A percentile compares a stretch with the other conserved stretches of the same genome.
Conservation (phyloP, 129 eudicot genomes). For the Artemisia argyi region DNA sequence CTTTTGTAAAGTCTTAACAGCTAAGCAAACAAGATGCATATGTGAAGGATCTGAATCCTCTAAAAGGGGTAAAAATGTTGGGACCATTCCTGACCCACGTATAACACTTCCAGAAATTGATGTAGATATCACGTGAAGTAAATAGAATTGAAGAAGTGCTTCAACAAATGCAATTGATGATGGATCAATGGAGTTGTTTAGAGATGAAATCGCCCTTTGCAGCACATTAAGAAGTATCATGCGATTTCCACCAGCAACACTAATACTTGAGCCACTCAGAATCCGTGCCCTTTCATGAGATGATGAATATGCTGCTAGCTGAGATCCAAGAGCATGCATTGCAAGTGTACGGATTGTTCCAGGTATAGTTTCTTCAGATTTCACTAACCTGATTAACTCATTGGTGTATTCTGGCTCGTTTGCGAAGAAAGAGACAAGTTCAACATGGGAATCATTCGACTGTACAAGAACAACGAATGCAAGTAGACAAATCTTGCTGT, state of each 20-base stretch:
- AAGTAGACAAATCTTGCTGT: slow-evolving; percentile 87
- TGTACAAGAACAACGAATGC: slow-evolving; percentile 95
- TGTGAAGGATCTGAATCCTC: slow-evolving; percentile 78
- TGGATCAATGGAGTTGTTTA: slow-evolving; percentile 69
- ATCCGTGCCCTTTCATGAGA: slow-evolving; percentile 94
- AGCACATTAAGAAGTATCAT: slow-evolving; percentile 85
- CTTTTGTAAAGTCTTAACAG: slow-evolving; percentile 91
- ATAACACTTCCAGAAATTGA: slow-evolving; percentile 87
- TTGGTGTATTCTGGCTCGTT: slow-evolving; percentile 96
- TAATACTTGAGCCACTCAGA: slow-evolving; percentile 89
- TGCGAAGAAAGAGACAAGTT: slow-evolving; percentile 90
- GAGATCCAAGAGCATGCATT: slow-evolving; percentile 94
- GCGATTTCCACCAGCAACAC: slow-evolving; percentile 89
- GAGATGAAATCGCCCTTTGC: slow-evolving; percentile 85
- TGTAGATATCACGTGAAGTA: slow-evolving; percentile 95
- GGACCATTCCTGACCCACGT: slow-evolving; percentile 96
- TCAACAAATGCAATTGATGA: slow-evolving; percentile 88
- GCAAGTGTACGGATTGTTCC: slow-evolving; percentile 82
- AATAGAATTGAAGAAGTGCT: slow-evolving; percentile 89
- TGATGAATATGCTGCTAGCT: slow-evolving; percentile 89
- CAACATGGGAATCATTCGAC: slow-evolving; percentile 91
- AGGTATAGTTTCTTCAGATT: slow-evolving; percentile 81
- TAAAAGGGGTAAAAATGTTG: slow-evolving; percentile 89
- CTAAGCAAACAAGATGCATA: slow-evolving; percentile 87
- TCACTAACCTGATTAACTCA: slow-evolving; percentile 86